Evolutionary conservation across 164 flowering plant species (phyloP), one percentile per base, ranked within the genome.

Genomic region (Sextonia rubra): DNA sequence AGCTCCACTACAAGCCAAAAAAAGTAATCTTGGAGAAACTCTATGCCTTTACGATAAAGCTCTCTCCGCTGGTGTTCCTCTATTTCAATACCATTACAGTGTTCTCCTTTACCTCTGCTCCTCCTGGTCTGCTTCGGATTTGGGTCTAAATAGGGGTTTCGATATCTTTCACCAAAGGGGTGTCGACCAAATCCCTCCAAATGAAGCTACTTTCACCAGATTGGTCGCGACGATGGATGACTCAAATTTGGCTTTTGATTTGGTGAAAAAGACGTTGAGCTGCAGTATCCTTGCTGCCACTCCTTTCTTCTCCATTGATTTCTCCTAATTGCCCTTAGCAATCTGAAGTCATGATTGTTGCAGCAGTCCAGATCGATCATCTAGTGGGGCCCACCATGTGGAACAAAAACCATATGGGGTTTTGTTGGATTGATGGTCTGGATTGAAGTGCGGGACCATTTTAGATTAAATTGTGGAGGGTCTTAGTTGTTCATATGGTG

Each of bases 201-300:
- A 92, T 70, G 97, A 93, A 80, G 97, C 99, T 26, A 91, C 99
- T 1, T 93, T 91, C 78, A 95, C 99, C 0, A 86, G 99, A 69
- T 77, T 95, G 69, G 98, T 97, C 18, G 86, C 85, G 15, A 85
- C 83, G 0, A 82, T 66, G 74, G 90, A 87, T 68, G 97, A 93
- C 75, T 93, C 94, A 12, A 91, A 86, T 65, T 77, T 87, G 93
- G 99, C 99, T 30, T 95, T 95, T 79, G 87, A 85, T 69, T 80
- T 91, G 75, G 86, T 95, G 75, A 89, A 89, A 83, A 77, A 85
- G 73, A 95, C 90, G 98, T 77, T 77, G 77, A 66, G 60, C 64
- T 71, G 20, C 65, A 86, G 83, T 22, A 83, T 93, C 23, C 75
- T n/a, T n/a, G n/a, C n/a, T n/a, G n/a, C n/a, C n/a, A n/a, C n/a